Percentiles rank a stretch among this genome's conserved stretches.
Conservation (phyloP, 306 rosid species). For the Cicer bijugum region DNA sequence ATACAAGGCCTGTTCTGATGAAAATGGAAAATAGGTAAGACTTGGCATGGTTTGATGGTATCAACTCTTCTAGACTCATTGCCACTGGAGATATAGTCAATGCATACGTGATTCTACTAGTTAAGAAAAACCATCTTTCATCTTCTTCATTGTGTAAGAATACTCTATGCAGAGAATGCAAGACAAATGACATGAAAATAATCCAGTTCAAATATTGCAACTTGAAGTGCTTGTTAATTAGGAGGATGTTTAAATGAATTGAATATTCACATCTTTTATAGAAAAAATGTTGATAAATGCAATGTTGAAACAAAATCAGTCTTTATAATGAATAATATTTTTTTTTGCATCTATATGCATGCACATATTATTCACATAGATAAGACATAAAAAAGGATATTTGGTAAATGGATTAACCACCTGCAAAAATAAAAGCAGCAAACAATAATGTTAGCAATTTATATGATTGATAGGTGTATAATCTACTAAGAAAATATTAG, state of each 20-base stretch:
- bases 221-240: not conserved
- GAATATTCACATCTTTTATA: conserved; percentile 1
- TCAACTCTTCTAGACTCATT: conserved; percentile 94
- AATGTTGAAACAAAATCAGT: not conserved
- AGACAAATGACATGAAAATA: conserved; percentile 17
- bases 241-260: not conserved
- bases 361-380: not conserved
- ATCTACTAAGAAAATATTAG: not conserved
- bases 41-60: conserved; percentile 75
- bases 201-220: conserved; percentile 6
- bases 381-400: conserved; percentile 67
- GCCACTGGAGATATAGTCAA: conserved; percentile 96
- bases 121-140: conserved; percentile 58
- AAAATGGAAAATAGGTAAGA: conserved; percentile 64
- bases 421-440: conserved; percentile 62
- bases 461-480: conserved; percentile 16
- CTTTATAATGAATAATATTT: not conserved
- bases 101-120: conserved; percentile 71
- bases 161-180: conserved; percentile 21
- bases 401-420: conserved; percentile 97
- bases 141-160: conserved; percentile 6
- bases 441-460: conserved; percentile 39
- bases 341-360: not conserved
- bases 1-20: conserved; percentile 84
- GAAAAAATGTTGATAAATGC: not conserved